Base-by-base conservation (phyloP, 208 protist genomes). In the Trypanosoma boissoni region DNA sequence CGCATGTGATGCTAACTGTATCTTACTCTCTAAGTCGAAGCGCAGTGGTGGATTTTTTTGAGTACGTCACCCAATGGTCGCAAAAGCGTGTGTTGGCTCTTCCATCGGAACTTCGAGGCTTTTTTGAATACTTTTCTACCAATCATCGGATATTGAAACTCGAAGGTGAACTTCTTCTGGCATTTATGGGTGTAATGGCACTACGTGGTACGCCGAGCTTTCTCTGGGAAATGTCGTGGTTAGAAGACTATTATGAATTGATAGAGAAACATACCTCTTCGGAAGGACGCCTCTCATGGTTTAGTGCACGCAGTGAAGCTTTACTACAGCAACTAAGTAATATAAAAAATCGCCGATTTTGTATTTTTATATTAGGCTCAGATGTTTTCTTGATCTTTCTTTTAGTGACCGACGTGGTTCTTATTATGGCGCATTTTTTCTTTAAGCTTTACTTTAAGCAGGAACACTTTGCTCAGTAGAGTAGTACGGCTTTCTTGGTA, bases 361-460 rank as follows among this genome's bases (percentile, higher is more conserved):
- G 75, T 37, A 65, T 90, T n/a, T 90, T 90, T 57, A 91, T 91
- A 69, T 52, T 87, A 8, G 77, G 83, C 23, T 84, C 78, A 12
- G 83, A 91, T 55, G 76, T 86, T 3, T 83, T 87, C 57, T 68
- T 91, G 9, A 91, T 91, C 56, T 69, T 83, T 18, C 50, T 91
- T 27, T 64, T 91, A 0, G 57, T 91, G 32, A 48, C 76, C 14
- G 83, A 91, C 46, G 79, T 87, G 10, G 44, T 78, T 49, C 73
- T 80, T 41, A 78, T 91, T 58, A 78, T 76, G 28, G 56, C 74
- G 7, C 53, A 59, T 3, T 73, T 91, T 26, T 55, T 87, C 9
- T 46, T 72, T 7, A 76, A 68, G 49, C 56, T 87, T 41, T 91
- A 91, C 69, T 91, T 90, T 46, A 42, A 44, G 2, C 5, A 61